phyloP scores from a whole-genome alignment of 176 grass and related monocot species.

The Sorghum bicolor region Sorghum_bicolor_NCBIv3 NC_012873.2:51606501-51607000 shows the following conservation, averaged over 20 bases:
- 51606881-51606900: not conserved
- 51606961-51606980: not conserved
- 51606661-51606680: not conserved
- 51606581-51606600: not conserved
- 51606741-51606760: not conserved
- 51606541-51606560: not conserved
- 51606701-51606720: not conserved
- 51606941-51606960: not conserved
- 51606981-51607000: not conserved
- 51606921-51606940: not conserved
- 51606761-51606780: not conserved
- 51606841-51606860: not conserved
- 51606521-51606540: not conserved
- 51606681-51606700: not conserved
- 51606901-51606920: not conserved
- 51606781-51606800: constrained; percentile 7
- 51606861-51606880: not conserved
- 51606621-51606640: not conserved
- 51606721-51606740: not conserved
- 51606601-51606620: not conserved
- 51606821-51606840: not conserved
- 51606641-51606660: not conserved
- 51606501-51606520: not conserved
- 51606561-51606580: not conserved
- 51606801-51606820: not conserved